Evolutionary conservation across 139 green algal species (phyloP), one percentile per base, ranked within the genome.

Genomic region (Limnomonas spitsbergensis): DNA sequence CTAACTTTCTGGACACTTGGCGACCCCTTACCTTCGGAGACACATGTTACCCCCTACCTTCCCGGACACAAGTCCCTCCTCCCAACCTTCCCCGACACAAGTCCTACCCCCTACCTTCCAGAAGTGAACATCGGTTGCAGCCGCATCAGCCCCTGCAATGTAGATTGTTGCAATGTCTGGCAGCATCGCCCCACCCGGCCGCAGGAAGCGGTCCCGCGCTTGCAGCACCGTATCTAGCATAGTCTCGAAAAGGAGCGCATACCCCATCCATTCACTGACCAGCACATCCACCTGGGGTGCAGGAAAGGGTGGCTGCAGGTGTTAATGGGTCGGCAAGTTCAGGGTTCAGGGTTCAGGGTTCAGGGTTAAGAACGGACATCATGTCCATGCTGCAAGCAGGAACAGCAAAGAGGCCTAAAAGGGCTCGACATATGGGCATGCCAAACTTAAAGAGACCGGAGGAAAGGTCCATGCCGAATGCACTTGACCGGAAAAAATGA

Each of bases 211-310:
- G 80, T 90, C 85, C 1, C 83, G 32, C 35, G 83, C 83, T 26
- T 72, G 32, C 69, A 90, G 69, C 56, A 99, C 93, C 3, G 87
- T 92, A 78, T 94, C 87, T 47, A 99, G 87, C 96, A 99, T 99
- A 73, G 85, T 93, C 88, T 99, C 96, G 85, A 97, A 99, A 40
- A 99, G 84, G 77, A 99, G 87, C 1, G 87, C 94, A 86, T 99
- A 99, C 31, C 94, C 95, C 95, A 99, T 99, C 95, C 95, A 99
- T 83, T 99, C 95, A 75, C 81, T 93, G 26, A 99, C 92, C 31
- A 99, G 81, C 40, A 97, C 90, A 76, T 96, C 91, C 37, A 94
- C 93, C 84, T 94, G 81, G 27, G 78, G n/a, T n/a, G 54, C 47
- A 61, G 14, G 47, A 14, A 61, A 14, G 14, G 47, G 47, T 20